These are phyloP conservation scores for Colletotrichum magnum DNA, from an alignment of 2,329 filamentous ascomycete genomes.

Conservation along the genomic window DNA sequence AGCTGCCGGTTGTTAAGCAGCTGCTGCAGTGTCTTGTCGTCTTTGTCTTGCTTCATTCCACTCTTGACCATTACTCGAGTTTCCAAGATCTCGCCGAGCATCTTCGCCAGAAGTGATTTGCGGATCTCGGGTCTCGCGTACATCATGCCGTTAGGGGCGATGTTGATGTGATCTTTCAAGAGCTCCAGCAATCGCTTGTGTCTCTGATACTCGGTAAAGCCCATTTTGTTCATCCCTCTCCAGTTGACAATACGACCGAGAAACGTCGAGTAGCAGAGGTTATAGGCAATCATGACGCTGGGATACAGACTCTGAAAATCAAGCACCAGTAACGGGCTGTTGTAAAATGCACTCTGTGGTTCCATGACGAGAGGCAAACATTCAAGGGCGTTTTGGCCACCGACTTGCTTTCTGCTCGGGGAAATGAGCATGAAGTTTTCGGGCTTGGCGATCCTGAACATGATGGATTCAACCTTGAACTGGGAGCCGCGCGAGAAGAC, in stretches of 20 bases:
- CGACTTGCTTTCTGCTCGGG: constrained; percentile 91
- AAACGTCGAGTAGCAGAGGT: constrained; percentile 98
- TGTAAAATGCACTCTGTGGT: constrained; percentile 95
- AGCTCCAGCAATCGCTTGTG: constrained; percentile 82
- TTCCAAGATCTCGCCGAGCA: constrained; percentile 95
- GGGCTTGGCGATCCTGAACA: constrained; percentile 98
- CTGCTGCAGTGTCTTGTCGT: constrained; percentile 87
- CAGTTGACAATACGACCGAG: constrained; percentile 87
- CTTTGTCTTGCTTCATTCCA: constrained; percentile 94
- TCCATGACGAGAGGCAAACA: constrained; percentile 98
- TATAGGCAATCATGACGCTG: constrained; percentile 99
- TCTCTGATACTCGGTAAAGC: constrained; percentile 88
- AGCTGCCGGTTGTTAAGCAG: constrained; percentile 94
- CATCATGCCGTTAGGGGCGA: constrained; percentile 97
- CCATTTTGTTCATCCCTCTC: constrained; percentile 96
- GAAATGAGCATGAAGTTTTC: constrained; percentile 94
- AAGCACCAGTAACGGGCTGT: constrained; percentile 87
- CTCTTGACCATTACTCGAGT: constrained; percentile 98
- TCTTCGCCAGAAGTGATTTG: constrained; percentile 93
- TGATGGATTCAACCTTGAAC: constrained; percentile 98
- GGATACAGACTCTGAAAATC: constrained; percentile 98
- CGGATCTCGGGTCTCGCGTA: constrained; percentile 88
- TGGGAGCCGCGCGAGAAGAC: constrained; percentile 96
- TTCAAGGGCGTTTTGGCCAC: constrained; percentile 92
- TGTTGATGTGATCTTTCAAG: constrained; percentile 88